Evolutionary conservation across 352 stramenopile species (phyloP).

Genomic region (Saprolegnia parasitica): DNA sequence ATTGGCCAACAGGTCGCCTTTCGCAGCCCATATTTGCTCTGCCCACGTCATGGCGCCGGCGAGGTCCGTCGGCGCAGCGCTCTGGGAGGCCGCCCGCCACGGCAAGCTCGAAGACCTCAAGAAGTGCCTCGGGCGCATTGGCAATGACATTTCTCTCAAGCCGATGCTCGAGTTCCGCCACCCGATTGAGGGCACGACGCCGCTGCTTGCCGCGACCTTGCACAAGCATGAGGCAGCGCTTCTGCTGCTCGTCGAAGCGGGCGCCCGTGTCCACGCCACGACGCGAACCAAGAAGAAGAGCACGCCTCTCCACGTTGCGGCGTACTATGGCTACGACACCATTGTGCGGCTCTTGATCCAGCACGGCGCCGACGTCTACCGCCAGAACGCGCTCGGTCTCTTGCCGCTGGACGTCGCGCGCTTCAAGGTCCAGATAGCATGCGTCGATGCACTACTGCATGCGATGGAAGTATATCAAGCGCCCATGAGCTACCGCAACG

Average conservation of each 20-base stretch:
- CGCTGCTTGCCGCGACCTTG: constrained; percentile 11
- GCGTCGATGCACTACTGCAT: neutral
- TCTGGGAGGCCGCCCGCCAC: constrained; percentile 5
- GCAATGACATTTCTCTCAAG: neutral
- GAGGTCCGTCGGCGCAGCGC: neutral
- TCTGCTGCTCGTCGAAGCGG: constrained; percentile 1
- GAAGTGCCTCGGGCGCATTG: neutral
- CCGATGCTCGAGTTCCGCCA: constrained; percentile 13
- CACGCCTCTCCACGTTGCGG: constrained; percentile 23
- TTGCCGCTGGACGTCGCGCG: constrained; percentile 21
- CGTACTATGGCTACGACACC: constrained; percentile 13
- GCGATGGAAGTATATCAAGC: constrained; percentile 15
- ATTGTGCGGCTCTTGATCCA: constrained; percentile 11
- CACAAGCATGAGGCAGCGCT: neutral
- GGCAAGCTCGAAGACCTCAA: neutral
- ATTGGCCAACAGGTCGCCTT: neutral
- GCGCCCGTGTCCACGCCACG: constrained; percentile 13
- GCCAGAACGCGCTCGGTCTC: constrained; percentile 14
- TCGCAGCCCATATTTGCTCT: neutral
- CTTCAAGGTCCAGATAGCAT: neutral
- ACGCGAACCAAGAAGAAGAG: constrained; percentile 21
- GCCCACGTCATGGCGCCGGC: neutral
- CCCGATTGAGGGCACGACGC: neutral
- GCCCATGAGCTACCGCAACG: neutral
- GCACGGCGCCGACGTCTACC: constrained; percentile 22